Conservation (phyloP, 1,284 basidiomycete species). For the Mixia osmundae region DNA sequence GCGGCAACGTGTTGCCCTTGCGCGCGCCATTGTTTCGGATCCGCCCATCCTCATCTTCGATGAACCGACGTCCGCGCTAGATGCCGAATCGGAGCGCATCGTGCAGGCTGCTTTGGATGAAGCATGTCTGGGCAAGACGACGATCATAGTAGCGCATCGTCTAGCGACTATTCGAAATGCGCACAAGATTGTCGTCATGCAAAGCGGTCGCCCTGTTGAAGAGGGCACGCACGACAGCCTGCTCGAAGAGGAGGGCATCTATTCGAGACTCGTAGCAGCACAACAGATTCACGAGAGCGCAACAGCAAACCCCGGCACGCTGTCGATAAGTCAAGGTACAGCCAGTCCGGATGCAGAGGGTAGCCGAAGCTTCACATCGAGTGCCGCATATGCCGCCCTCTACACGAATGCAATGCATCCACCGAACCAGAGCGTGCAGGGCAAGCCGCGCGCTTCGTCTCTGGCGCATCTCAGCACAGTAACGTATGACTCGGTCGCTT, state of each 20-base stretch:
- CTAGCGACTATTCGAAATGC: conserved; percentile 22
- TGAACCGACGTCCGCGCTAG: conserved; percentile 25
- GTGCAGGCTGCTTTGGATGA: conserved; percentile 89
- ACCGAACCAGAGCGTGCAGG: no score
- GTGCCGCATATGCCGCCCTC: no score
- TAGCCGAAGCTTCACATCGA: no score
- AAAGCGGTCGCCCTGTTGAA: conserved; percentile 22
- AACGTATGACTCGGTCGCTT: no score
- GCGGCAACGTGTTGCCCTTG: conserved; percentile 40
- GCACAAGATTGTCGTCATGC: conserved; percentile 25
- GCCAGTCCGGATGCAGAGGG: no score
- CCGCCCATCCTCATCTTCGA: conserved; percentile 59
- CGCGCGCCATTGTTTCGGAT: conserved; percentile 71
- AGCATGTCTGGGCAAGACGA: conserved; percentile 38
- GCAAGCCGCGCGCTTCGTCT: no score
- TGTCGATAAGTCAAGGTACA: no score
- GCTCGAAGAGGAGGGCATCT: conserved; percentile 19
- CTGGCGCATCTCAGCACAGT: no score
- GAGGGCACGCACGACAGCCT: conserved; percentile 21
- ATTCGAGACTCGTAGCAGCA: conserved; percentile 21
- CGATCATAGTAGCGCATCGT: conserved; percentile 25
- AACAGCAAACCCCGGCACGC: no score
- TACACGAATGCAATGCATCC: no score
- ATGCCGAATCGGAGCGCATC: conserved; percentile 41
- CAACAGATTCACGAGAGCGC: no score